phyloP scores from a whole-genome alignment of 768 basidiomycete genomes.

The Kwoniella dejecticola region DNA sequence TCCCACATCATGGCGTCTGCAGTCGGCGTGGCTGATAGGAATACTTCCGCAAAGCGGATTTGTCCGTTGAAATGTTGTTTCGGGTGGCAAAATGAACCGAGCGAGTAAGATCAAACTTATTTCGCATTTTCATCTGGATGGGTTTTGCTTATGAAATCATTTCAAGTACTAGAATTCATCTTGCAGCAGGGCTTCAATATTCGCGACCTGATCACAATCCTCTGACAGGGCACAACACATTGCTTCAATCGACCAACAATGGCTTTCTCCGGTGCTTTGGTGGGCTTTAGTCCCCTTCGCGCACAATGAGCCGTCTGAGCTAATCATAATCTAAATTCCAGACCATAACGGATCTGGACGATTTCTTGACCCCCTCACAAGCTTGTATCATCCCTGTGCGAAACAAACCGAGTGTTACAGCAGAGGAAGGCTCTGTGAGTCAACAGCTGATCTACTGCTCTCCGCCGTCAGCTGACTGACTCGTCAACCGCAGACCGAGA shows the following conservation, averaged over 20 bases:
- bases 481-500: conserved; percentile 74
- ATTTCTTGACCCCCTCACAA: conserved; percentile 94
- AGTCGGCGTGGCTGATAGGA: not conserved
- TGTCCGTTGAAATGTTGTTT: not conserved
- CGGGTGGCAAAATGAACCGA: conserved; percentile 11
- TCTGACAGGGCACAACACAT: too few species aligned
- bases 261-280: conserved; percentile 85
- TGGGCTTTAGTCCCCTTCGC: conserved; percentile 53
- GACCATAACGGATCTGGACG: conserved; percentile 93
- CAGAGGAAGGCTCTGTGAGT: conserved; percentile 36
- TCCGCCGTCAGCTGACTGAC: not conserved
- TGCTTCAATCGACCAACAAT: conserved; percentile 60
- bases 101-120: conserved; percentile 21
- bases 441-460: not conserved
- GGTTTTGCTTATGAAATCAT: not conserved
- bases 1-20: not conserved
- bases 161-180: too few species aligned
- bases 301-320: not conserved
- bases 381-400: conserved; percentile 95
- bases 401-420: conserved; percentile 56
- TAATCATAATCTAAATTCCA: conserved; percentile 52
- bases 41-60: not conserved
- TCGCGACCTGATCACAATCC: too few species aligned
- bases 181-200: too few species aligned
- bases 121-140: not conserved